Base-by-base conservation (phyloP, 495 filamentous ascomycete species). In the Lepidopterella palustris region DNA sequence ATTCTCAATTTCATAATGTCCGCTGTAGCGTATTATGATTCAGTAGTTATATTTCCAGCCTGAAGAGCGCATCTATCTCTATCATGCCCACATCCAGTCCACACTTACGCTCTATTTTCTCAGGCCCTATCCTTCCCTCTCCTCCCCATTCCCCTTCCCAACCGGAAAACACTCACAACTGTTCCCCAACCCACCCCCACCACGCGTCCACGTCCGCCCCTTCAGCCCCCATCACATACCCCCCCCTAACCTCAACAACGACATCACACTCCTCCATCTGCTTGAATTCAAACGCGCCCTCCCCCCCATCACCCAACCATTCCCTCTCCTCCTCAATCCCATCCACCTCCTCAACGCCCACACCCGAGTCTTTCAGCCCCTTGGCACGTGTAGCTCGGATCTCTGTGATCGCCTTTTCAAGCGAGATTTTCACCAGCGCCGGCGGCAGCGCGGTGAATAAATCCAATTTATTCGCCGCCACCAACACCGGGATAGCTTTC, bases 381-480 rank as follows among this genome's bases (percentile, higher is more conserved):
- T 88, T 92, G 42, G 82, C 86, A 67, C 84, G 85, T 18, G 87
- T 87, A 64, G 80, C 80, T 26, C 95, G 80, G 62, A 97, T 85
- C 55, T 87, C 80, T 15, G 86, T 83, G 61, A 97, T 85, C 72
- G 97, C 95, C 23, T 78, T 77, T 71, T 97, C 92, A 9, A 98
- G 74, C 49, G 80, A 80, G 56, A 77, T 81, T 68, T 82, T 84
- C 24, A 97, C 90, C 29, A 95, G 78, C 1, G 80, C 77, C 1
- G 89, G 83, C 0, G 93, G 93, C 48, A 96, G 74, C 10, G 93
- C 92, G 0, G 93, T 97, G 71, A 98, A 98, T 11, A 97, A 76
- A 71, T 98, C 93, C 52, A 91, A 78, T 78, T 98, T 98, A 70
- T 97, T 97, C 35, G 91, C 92, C 3, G 89, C 92, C 39, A 98